A percentile compares a stretch with the other conserved stretches of the same genome.
phyloP scores from a whole-genome alignment of 352 stramenopile species.

The Pythium rhizo-oryzae region DNA sequence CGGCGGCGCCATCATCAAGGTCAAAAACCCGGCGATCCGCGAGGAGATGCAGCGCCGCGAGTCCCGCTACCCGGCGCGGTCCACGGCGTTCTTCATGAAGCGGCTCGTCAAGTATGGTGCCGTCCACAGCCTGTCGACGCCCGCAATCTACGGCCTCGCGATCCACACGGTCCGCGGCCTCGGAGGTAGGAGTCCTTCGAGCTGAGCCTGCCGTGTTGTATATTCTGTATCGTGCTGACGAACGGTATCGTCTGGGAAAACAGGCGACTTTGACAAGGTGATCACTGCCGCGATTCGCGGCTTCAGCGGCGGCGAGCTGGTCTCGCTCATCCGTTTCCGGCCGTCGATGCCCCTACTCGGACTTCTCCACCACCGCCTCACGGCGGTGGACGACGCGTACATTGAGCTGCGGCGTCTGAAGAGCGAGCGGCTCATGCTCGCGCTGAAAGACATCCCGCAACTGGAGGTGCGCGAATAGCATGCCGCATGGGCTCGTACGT shows the following conservation, averaged over 20 bases:
- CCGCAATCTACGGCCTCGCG: conserved; percentile 75
- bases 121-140: conserved; percentile 72
- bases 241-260: background rate
- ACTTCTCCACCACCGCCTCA: conserved; percentile 66
- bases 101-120: conserved; percentile 77
- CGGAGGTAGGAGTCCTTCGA: conserved; percentile 37
- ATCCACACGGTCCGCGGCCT: conserved; percentile 61
- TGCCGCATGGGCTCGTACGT: no score
- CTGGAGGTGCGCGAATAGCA: conserved; percentile 41
- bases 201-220: no score
- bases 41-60: conserved; percentile 73
- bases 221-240: background rate
- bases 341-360: conserved; percentile 80
- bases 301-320: conserved; percentile 77
- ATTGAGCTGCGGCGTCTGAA: conserved; percentile 70
- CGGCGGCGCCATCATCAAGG: conserved; percentile 64
- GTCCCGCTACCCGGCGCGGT: conserved; percentile 58
- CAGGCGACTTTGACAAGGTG: conserved; percentile 76
- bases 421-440: conserved; percentile 62
- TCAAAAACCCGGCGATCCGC: conserved; percentile 56
- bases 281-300: conserved; percentile 84
- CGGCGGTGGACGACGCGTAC: conserved; percentile 71
- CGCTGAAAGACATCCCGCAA: conserved; percentile 56
- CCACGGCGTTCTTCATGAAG: conserved; percentile 77
- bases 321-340: conserved; percentile 74